These are phyloP conservation scores for Ephemerocybe angulata DNA, from an alignment of 768 basidiomycete species.

Conservation along the genomic window DNA sequence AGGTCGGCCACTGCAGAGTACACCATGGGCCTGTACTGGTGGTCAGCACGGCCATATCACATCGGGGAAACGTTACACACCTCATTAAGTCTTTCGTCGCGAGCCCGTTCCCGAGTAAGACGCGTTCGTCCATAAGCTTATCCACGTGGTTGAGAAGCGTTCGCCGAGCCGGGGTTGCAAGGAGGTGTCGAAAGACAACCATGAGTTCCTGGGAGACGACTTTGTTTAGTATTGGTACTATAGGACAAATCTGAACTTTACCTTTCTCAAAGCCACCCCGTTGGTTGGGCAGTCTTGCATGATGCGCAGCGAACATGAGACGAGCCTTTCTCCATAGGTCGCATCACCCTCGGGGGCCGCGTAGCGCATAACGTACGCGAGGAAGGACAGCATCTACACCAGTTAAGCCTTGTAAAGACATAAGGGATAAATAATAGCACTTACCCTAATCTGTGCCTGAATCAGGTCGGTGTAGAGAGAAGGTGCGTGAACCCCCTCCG, in stretches of 20 bases:
- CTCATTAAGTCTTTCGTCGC: slow-evolving; percentile 83
- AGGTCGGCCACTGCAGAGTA: slow-evolving; percentile 91
- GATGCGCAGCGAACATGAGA: slow-evolving; percentile 77
- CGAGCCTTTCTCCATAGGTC: slow-evolving; percentile 75
- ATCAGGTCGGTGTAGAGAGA: slow-evolving; percentile 79
- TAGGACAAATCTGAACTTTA: slow-evolving; percentile 28
- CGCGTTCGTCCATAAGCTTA: slow-evolving; percentile 85
- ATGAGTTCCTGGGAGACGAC: slow-evolving; percentile 94
- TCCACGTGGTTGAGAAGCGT: slow-evolving; percentile 81
- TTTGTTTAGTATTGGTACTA: too few species aligned
- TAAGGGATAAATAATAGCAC: slow-evolving; percentile 14
- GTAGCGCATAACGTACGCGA: slow-evolving; percentile 82
- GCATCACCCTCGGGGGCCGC: slow-evolving; percentile 58
- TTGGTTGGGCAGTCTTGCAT: slow-evolving; percentile 91
- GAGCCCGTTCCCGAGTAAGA: slow-evolving; percentile 81
- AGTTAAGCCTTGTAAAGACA: slow-evolving; percentile 8
- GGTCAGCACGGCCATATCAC: background rate
- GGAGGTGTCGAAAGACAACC: slow-evolving; percentile 87
- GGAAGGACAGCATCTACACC: slow-evolving; percentile 79
- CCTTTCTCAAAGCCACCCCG: slow-evolving; percentile 78
- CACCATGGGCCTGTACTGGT: slow-evolving; percentile 56
- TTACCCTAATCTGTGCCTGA: slow-evolving; percentile 86
- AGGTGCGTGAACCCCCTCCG: slow-evolving; percentile 69
- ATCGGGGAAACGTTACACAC: slow-evolving; percentile 34
- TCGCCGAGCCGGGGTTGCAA: slow-evolving; percentile 71